Evolutionary conservation across 129 eudicot species (phyloP).

Genomic region (Dittrichia graveolens): DNA sequence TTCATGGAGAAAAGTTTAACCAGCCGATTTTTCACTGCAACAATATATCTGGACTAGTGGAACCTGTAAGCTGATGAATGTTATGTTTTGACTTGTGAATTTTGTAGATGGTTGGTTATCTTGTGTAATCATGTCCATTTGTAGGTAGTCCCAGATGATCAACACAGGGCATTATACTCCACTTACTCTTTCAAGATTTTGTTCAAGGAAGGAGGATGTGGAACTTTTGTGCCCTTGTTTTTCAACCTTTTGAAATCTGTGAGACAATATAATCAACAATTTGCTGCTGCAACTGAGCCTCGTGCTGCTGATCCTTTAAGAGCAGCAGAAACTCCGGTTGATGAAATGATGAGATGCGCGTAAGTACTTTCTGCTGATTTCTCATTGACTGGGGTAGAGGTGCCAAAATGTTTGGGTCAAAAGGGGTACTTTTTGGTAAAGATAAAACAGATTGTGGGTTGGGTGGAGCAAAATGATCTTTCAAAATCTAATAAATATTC

Average conservation of each 20-base stretch:
- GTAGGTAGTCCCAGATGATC: constrained; percentile 90
- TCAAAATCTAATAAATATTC: too few species aligned
- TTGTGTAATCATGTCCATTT: constrained; percentile 14
- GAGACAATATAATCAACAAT: constrained; percentile 64
- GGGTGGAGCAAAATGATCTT: background rate
- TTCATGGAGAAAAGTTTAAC: constrained; percentile 78
- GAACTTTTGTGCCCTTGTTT: constrained; percentile 85
- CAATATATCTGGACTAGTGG: constrained; percentile 92
- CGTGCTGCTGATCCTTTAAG: constrained; percentile 69
- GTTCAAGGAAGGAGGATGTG: constrained; percentile 99
- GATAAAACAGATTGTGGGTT: background rate
- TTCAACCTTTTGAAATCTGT: constrained; percentile 74
- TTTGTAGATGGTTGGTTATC: background rate
- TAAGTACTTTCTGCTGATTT: constrained; percentile 38
- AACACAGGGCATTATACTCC: constrained; percentile 77
- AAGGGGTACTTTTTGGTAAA: background rate
- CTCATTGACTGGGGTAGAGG: background rate
- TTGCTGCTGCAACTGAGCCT: constrained; percentile 42
- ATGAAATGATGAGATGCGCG: constrained; percentile 99
- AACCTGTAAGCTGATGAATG: constrained; percentile 67
- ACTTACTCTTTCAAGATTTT: constrained; percentile 87
- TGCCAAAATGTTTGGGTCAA: background rate
- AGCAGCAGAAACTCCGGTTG: constrained; percentile 97
- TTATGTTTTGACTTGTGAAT: background rate
- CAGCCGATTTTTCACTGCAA: constrained; percentile 94